These are phyloP conservation scores for Seiridium unicorne DNA, from an alignment of 2,329 filamentous ascomycete species.

Conservation along the genomic window DNA sequence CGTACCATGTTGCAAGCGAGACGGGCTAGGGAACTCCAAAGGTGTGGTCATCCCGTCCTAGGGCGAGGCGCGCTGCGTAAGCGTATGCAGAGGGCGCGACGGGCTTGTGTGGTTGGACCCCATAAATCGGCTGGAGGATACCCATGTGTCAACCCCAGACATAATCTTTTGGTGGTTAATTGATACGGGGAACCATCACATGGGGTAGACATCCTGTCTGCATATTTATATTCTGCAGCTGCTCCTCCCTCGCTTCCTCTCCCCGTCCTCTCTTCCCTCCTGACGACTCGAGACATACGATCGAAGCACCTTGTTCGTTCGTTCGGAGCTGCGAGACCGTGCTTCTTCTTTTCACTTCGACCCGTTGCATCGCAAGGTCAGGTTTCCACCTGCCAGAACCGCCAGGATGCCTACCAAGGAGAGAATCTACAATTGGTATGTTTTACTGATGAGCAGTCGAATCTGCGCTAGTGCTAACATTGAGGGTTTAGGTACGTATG, in stretches of 20 bases:
- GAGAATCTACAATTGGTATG: conserved; percentile 45
- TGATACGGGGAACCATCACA: neutral
- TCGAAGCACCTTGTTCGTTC: neutral
- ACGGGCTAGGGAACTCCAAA: neutral
- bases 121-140: neutral
- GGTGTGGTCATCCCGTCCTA: neutral
- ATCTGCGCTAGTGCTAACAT: neutral
- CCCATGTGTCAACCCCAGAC: neutral
- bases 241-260: neutral
- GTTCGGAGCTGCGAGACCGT: neutral
- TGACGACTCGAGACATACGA: neutral
- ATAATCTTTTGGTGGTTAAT: neutral
- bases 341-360: neutral
- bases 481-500: conserved; percentile 58
- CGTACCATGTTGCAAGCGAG: conserved; percentile 2
- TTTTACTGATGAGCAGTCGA: neutral
- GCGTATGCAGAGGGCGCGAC: neutral
- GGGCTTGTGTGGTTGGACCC: neutral
- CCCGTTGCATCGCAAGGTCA: neutral
- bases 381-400: conserved; percentile 6
- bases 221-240: neutral
- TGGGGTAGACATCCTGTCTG: neutral
- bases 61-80: neutral
- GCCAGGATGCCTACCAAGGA: conserved; percentile 33
- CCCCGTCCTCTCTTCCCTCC: neutral